Evolutionary conservation across 768 basidiomycete species (phyloP).

Genomic region (Russula olivacea): DNA sequence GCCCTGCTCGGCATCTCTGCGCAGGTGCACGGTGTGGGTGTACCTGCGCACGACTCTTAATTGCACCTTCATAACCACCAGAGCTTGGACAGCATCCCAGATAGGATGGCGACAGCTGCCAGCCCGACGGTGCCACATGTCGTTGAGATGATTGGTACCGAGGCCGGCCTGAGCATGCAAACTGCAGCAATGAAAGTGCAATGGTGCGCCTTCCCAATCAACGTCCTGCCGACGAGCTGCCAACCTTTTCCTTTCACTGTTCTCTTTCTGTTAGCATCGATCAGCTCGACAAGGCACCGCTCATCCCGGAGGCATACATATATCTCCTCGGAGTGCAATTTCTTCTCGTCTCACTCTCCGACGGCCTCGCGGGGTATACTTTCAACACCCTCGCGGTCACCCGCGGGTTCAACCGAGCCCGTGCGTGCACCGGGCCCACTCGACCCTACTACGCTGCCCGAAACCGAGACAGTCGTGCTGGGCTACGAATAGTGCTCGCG

Average conservation of each 20-base stretch:
- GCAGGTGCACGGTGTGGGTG: constrained; percentile 79
- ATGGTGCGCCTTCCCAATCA: constrained; percentile 50
- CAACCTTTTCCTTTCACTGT: neutral
- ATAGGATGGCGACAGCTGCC: constrained; percentile 75
- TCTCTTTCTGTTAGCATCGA: no score
- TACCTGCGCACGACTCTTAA: constrained; percentile 37
- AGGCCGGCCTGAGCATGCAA: constrained; percentile 61
- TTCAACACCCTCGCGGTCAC: no score
- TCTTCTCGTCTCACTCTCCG: constrained; percentile 18
- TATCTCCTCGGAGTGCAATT: no score
- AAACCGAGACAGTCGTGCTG: constrained; percentile 46
- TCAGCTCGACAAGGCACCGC: constrained; percentile 93
- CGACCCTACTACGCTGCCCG: constrained; percentile 50
- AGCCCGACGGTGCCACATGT: constrained; percentile 80
- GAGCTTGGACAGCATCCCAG: constrained; percentile 65
- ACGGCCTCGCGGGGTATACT: no score
- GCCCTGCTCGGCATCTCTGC: constrained; percentile 69
- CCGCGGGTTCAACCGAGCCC: constrained; percentile 38
- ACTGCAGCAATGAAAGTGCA: constrained; percentile 78
- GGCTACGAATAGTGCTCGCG: constrained; percentile 56
- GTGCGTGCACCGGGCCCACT: constrained; percentile 66
- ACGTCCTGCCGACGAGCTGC: neutral
- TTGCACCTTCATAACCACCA: constrained; percentile 46
- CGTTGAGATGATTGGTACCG: constrained; percentile 73
- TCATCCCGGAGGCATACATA: constrained; percentile 93